phyloP scores from a whole-genome alignment of 306 rosid genomes.

The Dryas alaskensis region DNA sequence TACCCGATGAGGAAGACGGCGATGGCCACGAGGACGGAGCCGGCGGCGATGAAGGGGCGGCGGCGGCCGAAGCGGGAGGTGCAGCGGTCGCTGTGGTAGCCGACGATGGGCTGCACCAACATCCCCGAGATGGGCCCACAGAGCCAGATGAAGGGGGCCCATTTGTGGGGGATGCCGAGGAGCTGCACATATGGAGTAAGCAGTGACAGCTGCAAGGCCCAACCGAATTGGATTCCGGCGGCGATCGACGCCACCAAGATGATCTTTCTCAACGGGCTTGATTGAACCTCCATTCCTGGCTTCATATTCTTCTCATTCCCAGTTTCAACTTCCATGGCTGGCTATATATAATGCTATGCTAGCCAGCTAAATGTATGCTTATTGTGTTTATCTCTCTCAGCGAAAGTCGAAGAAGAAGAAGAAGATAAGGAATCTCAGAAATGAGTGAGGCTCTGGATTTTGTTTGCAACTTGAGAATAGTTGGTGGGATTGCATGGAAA shows the following conservation, averaged over 20 bases:
- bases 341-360: too few species aligned
- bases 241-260: conserved; percentile 72
- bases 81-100: conserved; percentile 82
- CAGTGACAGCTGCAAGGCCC: conserved; percentile 83
- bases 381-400: not conserved
- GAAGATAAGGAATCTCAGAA: not conserved
- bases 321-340: conserved; percentile 28
- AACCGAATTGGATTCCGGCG: conserved; percentile 81
- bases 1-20: conserved; percentile 83
- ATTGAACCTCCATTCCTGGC: too few species aligned
- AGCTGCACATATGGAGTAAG: conserved; percentile 80
- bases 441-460: too few species aligned
- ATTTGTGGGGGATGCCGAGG: conserved; percentile 62
- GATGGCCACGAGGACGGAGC: conserved; percentile 41
- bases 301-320: not conserved
- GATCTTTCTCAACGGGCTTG: conserved; percentile 44
- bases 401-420: not conserved
- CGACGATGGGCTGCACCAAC: conserved; percentile 77
- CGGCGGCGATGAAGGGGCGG: conserved; percentile 73
- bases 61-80: conserved; percentile 84
- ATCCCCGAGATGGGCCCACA: conserved; percentile 89
- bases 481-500: not conserved
- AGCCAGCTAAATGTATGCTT: too few species aligned
- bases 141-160: conserved; percentile 85
- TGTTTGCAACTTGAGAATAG: too few species aligned